Base-by-base conservation (phyloP, 139 green algal species). In the Raphidocelis subcapitata region DNA sequence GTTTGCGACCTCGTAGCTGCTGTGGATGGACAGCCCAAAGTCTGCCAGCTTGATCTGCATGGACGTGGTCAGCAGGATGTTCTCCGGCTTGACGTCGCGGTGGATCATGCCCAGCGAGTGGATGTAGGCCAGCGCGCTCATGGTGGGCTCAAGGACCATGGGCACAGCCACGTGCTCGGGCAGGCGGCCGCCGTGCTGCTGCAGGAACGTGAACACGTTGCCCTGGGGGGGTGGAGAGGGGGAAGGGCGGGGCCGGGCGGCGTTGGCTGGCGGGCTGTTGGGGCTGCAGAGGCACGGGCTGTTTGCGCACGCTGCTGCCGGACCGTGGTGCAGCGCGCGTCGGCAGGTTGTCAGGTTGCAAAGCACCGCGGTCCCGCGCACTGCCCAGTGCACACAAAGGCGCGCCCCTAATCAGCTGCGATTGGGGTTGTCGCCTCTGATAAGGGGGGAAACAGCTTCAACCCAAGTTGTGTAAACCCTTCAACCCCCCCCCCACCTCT, bases 61-160 rank as follows among this genome's bases (percentile, higher is more conserved):
- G 62, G 65, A 84, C 56, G 91, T 92, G 26, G 93, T 89, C 60
- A 98, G 78, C 69, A 89, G 64, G 63, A 88, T 85, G 81, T 98
- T 98, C 82, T 98, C 94, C 2, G 94, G 94, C 83, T 97, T 99
- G 81, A 99, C 97, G 83, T 99, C 95, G 12, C 95, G 79, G 80
- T 99, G 95, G 73, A 99, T 99, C 64, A 99, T 74, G 31, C 84
- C 85, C 65, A 83, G 49, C 23, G 37, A 44, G 64, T 90, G 84
- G 63, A 90, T 84, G 61, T 73, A 73, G 8, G 54, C 5, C 18
- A 90, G 59, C 5, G 72, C 84, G 23, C 76, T 79, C 79, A 90
- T 69, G 33, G 84, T 82, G 16, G 84, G 84, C 73, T 83, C 71
- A 74, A 90, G 67, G 54, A 90, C 84, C 73, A 86, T 81, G 24